These are phyloP conservation scores for Entophlyctis luteolus DNA, from an alignment of 192 early-diverging fungal species.

Conservation along the genomic window DNA sequence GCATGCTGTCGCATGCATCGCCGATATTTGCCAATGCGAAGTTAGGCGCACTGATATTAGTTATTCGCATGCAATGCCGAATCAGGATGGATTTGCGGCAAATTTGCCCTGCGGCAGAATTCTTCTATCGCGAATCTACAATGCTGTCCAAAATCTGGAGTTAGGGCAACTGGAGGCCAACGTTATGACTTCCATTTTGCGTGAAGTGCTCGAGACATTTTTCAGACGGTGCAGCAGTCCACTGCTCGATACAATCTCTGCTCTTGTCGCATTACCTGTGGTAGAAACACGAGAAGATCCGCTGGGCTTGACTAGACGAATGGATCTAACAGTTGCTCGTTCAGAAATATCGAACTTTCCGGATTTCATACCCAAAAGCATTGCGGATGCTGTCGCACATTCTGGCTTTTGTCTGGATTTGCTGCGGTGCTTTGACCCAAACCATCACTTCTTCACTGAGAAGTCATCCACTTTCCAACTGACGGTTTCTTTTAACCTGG, in stretches of 20 bases:
- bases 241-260: not conserved
- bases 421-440: slow-evolving; percentile 5
- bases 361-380: not conserved
- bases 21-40: not conserved
- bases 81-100: not conserved
- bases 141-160: not conserved
- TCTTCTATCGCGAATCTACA: not conserved
- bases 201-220: not conserved
- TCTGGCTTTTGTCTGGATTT: slow-evolving; percentile 11
- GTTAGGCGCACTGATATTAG: not conserved
- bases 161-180: not conserved
- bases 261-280: not conserved
- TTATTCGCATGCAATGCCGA: not conserved
- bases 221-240: not conserved
- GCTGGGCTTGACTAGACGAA: not conserved
- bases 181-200: not conserved
- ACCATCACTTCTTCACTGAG: not conserved
- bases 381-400: not conserved
- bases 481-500: not conserved
- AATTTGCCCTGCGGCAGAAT: not conserved
- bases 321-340: not conserved
- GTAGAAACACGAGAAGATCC: not conserved
- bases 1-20: not conserved
- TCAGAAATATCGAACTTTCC: not conserved
- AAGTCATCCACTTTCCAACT: not conserved